phyloP scores from a whole-genome alignment of 257 asterid species.

The Solanum piurae region DNA sequence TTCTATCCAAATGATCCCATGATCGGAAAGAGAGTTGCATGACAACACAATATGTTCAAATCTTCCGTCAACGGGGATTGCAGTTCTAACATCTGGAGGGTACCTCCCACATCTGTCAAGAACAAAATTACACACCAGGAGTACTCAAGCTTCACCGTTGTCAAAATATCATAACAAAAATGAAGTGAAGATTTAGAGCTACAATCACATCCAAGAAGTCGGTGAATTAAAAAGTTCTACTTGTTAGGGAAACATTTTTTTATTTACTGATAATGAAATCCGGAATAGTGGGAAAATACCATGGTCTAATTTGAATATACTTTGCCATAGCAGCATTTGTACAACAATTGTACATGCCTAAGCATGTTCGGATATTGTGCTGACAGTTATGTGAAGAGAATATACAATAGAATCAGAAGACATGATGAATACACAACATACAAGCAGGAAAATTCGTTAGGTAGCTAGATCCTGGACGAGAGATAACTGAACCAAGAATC shows the following conservation, averaged over 20 bases:
- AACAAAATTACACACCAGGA: neutral
- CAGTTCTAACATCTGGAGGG: constrained; percentile 80
- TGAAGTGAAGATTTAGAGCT: neutral
- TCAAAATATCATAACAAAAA: constrained; percentile 6
- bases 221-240: neutral
- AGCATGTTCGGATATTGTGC: neutral
- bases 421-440: neutral
- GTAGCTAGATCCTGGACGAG: neutral
- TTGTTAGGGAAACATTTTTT: neutral
- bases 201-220: neutral
- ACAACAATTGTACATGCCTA: neutral
- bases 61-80: constrained; percentile 96
- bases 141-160: neutral
- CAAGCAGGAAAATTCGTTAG: neutral
- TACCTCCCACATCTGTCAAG: constrained; percentile 75
- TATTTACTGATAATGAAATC: neutral
- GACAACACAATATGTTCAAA: constrained; percentile 96
- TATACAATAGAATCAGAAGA: neutral
- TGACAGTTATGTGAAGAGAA: neutral
- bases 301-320: neutral
- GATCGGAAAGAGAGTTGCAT: constrained; percentile 70
- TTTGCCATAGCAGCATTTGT: neutral
- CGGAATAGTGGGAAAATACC: neutral
- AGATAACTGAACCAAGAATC: neutral
- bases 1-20: constrained; percentile 62